Conservation (phyloP, 371 early-diverging fungal genomes). For the Lichtheimia ramosa region DNA sequence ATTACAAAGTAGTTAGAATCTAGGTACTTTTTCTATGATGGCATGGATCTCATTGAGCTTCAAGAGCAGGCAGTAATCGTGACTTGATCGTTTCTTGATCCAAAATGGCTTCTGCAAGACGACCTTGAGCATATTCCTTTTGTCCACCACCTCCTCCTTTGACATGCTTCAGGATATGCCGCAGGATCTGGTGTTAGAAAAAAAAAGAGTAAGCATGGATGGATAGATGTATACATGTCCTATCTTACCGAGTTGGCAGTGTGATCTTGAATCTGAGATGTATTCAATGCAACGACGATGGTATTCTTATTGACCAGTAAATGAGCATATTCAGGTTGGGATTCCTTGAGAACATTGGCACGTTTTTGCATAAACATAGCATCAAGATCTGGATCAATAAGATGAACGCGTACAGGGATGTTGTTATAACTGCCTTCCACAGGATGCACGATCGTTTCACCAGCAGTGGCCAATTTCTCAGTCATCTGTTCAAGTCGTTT, state of each 20-base stretch:
- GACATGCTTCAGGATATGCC: constrained; percentile 37
- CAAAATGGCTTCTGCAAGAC: constrained; percentile 24
- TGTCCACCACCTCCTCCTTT: constrained; percentile 53
- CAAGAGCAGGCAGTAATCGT: constrained; percentile 33
- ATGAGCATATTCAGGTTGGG: constrained; percentile 42
- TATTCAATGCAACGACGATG: constrained; percentile 50
- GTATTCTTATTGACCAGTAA: constrained; percentile 51
- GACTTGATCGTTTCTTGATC: constrained; percentile 20
- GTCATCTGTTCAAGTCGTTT: constrained; percentile 34
- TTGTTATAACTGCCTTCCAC: constrained; percentile 23
- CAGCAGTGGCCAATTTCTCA: constrained; percentile 44
- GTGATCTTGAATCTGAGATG: constrained; percentile 32
- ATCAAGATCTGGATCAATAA: constrained; percentile 53
- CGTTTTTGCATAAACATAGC: constrained; percentile 51
- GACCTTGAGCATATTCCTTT: constrained; percentile 48
- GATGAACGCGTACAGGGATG: constrained; percentile 46
- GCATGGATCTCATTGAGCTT: background rate
- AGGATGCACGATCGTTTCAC: constrained; percentile 22
- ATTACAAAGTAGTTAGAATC: too few species aligned
- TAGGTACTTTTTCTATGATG: background rate
- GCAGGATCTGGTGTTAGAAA: constrained; percentile 33
- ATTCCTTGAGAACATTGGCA: constrained; percentile 52
- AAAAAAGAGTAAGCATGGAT: background rate
- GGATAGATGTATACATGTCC: background rate
- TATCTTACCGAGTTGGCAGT: constrained; percentile 51